phyloP scores from a whole-genome alignment of 805 yeast genomes.

The Monosporozyma yasuniensis region DNA sequence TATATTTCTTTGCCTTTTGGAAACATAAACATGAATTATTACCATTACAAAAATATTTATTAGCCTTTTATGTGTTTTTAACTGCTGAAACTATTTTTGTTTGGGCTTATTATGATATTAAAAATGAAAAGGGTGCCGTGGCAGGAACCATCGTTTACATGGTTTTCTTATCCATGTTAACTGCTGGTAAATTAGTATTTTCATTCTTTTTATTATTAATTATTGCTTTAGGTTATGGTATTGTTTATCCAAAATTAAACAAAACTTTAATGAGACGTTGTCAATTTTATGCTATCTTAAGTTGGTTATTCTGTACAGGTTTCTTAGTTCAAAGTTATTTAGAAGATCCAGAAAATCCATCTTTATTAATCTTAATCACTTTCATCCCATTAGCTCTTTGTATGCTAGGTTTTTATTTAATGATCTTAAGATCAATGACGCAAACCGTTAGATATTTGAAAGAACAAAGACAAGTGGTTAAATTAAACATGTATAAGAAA shows the following conservation, averaged over 20 bases:
- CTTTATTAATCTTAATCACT: slow-evolving; percentile 45
- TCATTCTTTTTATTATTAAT: slow-evolving; percentile 80
- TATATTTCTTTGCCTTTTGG: slow-evolving; percentile 78
- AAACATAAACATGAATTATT: slow-evolving; percentile 79
- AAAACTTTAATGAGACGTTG: slow-evolving; percentile 65
- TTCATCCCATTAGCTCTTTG: slow-evolving; percentile 66
- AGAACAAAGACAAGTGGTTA: slow-evolving; percentile 85
- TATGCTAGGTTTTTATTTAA: slow-evolving; percentile 61
- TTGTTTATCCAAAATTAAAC: slow-evolving; percentile 79
- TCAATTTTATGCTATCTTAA: slow-evolving; percentile 47
- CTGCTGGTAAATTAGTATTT: slow-evolving; percentile 74
- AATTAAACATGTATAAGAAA: slow-evolving; percentile 75
- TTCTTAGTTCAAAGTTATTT: slow-evolving; percentile 49
- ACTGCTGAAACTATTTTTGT: slow-evolving; percentile 77
- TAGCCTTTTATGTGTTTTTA: slow-evolving; percentile 75
- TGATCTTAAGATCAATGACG: slow-evolving; percentile 64
- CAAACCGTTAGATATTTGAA: slow-evolving; percentile 64
- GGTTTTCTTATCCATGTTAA: slow-evolving; percentile 67
- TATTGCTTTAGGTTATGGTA: slow-evolving; percentile 89
- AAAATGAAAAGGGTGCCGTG: slow-evolving; percentile 50
- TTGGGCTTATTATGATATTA: slow-evolving; percentile 86
- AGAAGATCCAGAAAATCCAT: slow-evolving; percentile 41
- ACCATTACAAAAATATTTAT: slow-evolving; percentile 82
- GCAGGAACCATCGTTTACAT: slow-evolving; percentile 63
- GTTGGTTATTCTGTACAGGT: slow-evolving; percentile 45